Evolutionary conservation across 1,284 basidiomycete species (phyloP).

Genomic region (Sporisorium iseilematis-ciliati): DNA sequence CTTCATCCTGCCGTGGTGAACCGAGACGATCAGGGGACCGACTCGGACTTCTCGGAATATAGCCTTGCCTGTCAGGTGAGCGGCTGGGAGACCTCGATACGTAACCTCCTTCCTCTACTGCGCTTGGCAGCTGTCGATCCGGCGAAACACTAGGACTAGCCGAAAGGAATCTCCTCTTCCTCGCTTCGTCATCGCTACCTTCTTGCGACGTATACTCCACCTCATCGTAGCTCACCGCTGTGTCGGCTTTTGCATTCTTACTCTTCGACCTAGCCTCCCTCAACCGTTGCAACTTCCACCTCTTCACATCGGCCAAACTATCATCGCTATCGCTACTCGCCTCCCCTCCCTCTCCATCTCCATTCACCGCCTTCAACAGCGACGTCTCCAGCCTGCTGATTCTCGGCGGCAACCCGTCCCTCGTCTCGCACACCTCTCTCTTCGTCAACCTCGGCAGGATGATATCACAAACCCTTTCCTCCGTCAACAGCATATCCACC

Average conservation of each 20-base stretch:
- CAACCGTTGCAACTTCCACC: conserved; percentile 40
- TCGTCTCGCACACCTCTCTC: conserved; percentile 88
- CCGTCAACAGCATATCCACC: conserved; percentile 83
- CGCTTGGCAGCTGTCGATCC: conserved; percentile 27
- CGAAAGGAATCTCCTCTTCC: conserved; percentile 20
- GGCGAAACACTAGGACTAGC: conserved; percentile 34
- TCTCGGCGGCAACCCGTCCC: conserved; percentile 79
- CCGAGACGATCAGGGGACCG: conserved; percentile 18
- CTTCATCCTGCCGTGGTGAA: conserved; percentile 8
- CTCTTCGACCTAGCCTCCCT: conserved; percentile 5
- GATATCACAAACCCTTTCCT: conserved; percentile 95
- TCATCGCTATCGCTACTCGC: conserved; percentile 33
- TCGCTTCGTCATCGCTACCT: conserved; percentile 72
- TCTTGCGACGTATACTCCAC: conserved; percentile 55
- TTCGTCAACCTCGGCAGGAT: conserved; percentile 91
- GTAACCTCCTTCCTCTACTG: conserved; percentile 29
- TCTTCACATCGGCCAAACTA: conserved; percentile 17
- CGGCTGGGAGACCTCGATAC: conserved; percentile 13
- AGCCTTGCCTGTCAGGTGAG: conserved; percentile 14
- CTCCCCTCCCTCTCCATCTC: background rate
- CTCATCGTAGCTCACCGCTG: background rate
- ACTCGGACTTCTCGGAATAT: conserved; percentile 22
- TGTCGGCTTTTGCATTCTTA: background rate
- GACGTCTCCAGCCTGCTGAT: conserved; percentile 82
- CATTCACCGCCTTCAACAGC: conserved; percentile 72